Evolutionary conservation across 139 green algal genomes (phyloP).

Genomic region (Auxenochlorella protothecoides): DNA sequence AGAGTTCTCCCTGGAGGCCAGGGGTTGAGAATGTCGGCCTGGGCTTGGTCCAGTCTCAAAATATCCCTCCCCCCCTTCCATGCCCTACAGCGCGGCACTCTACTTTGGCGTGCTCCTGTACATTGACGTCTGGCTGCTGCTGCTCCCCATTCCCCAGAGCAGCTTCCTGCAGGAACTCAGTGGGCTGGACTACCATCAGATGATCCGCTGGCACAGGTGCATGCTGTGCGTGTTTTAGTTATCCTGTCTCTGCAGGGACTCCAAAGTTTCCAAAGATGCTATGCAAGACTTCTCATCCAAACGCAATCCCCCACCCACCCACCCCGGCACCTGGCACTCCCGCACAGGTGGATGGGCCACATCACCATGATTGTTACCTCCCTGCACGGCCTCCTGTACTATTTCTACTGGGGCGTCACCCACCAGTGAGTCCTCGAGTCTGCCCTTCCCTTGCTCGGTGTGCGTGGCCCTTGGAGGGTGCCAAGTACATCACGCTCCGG

Average conservation of each 20-base stretch:
- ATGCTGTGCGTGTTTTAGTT: neutral
- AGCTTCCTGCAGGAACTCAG: slow-evolving; percentile 6
- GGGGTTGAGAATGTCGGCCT: too few species aligned
- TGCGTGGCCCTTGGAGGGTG: too few species aligned
- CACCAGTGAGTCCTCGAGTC: slow-evolving; percentile 1
- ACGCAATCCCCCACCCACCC: too few species aligned
- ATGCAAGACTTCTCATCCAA: too few species aligned
- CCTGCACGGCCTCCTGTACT: slow-evolving; percentile 10
- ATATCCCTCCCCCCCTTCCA: too few species aligned
- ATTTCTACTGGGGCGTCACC: slow-evolving; percentile 12
- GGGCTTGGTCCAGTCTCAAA: too few species aligned
- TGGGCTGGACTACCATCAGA: neutral
- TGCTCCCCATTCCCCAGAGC: slow-evolving; percentile 11
- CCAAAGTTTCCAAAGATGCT: too few species aligned
- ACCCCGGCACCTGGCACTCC: too few species aligned
- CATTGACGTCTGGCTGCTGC: slow-evolving; percentile 7
- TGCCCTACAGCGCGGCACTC: too few species aligned
- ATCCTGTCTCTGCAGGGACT: neutral
- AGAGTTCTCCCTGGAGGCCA: too few species aligned
- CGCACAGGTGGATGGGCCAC: slow-evolving; percentile 14
- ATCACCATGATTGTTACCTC: slow-evolving; percentile 8
- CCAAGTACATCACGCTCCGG: too few species aligned
- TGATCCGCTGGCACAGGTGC: slow-evolving; percentile 11
- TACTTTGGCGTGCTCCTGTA: too few species aligned
- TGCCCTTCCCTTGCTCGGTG: neutral